These are phyloP conservation scores for Botrytis fragariae DNA, from an alignment of 2,329 filamentous ascomycete genomes.

Conservation along the genomic window DNA sequence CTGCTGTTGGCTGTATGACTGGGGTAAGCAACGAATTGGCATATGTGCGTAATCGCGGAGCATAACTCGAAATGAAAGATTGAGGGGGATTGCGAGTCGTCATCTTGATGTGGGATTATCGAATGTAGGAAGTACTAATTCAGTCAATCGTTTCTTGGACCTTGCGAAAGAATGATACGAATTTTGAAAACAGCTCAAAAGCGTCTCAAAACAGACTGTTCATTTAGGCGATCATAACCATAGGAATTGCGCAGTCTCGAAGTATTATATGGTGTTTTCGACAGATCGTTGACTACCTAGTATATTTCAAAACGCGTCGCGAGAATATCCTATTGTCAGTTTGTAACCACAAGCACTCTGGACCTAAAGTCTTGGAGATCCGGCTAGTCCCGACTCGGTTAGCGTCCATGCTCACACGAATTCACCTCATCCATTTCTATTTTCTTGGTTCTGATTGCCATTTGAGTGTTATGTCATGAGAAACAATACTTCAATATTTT, in stretches of 20 bases:
- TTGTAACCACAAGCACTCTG: neutral
- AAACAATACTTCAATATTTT: neutral
- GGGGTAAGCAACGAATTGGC: slow-evolving; percentile 89
- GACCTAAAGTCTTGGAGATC: neutral
- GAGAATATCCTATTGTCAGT: slow-evolving; percentile 3
- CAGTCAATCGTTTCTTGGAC: neutral
- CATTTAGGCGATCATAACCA: slow-evolving; percentile 10
- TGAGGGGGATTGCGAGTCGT: slow-evolving; percentile 57
- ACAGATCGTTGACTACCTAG: neutral
- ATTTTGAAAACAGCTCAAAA: slow-evolving; percentile 7
- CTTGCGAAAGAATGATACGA: neutral
- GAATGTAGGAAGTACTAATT: neutral
- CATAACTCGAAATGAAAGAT: slow-evolving; percentile 87
- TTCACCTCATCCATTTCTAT: neutral
- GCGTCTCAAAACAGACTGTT: neutral
- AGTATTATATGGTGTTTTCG: neutral
- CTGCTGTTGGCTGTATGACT: slow-evolving; percentile 68
- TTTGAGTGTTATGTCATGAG: neutral
- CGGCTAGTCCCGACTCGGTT: neutral
- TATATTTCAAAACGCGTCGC: slow-evolving; percentile 12
- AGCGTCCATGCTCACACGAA: neutral
- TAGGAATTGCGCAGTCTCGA: neutral
- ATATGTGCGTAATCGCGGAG: slow-evolving; percentile 84
- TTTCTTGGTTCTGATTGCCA: no score
- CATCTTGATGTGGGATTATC: slow-evolving; percentile 27